Percentiles rank a stretch among this genome's conserved stretches.
phyloP scores from a whole-genome alignment of 2,329 filamentous ascomycete species.

The Aspergillus novoparasiticus region DNA sequence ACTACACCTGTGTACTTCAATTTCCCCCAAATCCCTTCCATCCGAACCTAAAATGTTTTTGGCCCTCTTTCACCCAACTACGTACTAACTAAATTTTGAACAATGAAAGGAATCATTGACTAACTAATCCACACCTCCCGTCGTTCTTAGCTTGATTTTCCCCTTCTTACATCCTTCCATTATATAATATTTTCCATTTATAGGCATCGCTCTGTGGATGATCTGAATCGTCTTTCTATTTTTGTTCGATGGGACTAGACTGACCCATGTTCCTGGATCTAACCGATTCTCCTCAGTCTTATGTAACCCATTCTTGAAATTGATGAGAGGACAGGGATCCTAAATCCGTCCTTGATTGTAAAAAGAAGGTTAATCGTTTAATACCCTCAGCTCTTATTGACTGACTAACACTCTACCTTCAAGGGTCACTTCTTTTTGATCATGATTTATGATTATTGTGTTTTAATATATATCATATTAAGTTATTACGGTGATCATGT shows the following conservation, averaged over 20 bases:
- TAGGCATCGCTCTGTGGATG: neutral
- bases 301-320: neutral
- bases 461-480: neutral
- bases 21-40: neutral
- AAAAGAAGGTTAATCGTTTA: neutral
- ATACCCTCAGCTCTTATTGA: neutral
- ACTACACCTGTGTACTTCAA: neutral
- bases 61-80: neutral
- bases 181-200: neutral
- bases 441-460: neutral
- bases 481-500: neutral
- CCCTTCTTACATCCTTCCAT: neutral
- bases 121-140: neutral
- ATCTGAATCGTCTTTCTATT: neutral
- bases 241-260: neutral
- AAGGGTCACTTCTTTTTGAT: too few relatives aligned
- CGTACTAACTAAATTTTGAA: neutral
- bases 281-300: neutral
- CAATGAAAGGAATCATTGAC: neutral
- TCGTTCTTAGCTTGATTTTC: neutral
- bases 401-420: neutral
- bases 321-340: neutral
- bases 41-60: neutral
- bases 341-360: neutral
- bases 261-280: neutral